Evolutionary conservation across 495 filamentous ascomycete species (phyloP).

Genomic region (Daldinia bambusicola): DNA sequence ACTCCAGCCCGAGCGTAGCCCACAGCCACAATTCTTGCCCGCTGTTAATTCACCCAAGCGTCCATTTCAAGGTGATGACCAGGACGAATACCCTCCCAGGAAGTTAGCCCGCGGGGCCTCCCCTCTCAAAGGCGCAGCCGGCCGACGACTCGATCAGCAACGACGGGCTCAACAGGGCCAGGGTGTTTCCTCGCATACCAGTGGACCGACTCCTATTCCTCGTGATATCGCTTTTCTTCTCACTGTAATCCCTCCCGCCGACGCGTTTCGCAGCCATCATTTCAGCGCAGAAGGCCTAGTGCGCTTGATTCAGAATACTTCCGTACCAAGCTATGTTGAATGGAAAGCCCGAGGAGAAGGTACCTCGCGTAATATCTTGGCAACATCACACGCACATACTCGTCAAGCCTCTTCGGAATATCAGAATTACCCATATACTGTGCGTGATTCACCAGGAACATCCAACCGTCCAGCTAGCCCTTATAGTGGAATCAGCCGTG

Average conservation of each 20-base stretch:
- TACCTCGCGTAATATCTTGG: conserved; percentile 24
- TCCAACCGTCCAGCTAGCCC: conserved; percentile 54
- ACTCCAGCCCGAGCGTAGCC: conserved; percentile 52
- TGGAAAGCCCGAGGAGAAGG: conserved; percentile 49
- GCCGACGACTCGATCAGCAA: conserved; percentile 83
- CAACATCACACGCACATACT: conserved; percentile 47
- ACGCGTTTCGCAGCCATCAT: conserved; percentile 69
- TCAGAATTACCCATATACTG: conserved; percentile 45
- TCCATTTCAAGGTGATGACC: conserved; percentile 73
- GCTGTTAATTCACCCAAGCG: conserved; percentile 81
- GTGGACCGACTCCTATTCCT: conserved; percentile 66
- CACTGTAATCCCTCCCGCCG: conserved; percentile 80
- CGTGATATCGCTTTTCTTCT: conserved; percentile 83
- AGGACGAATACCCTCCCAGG: conserved; percentile 78
- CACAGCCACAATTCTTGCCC: conserved; percentile 61
- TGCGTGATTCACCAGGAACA: conserved; percentile 54
- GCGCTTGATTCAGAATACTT: conserved; percentile 72
- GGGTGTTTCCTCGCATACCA: conserved; percentile 50
- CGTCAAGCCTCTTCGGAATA: conserved; percentile 53
- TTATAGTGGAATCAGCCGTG: conserved; percentile 45
- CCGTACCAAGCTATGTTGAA: conserved; percentile 67
- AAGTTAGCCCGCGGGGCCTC: conserved; percentile 86
- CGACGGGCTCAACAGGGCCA: conserved; percentile 64
- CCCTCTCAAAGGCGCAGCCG: conserved; percentile 85
- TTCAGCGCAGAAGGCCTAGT: conserved; percentile 80